Percentiles rank a stretch among this genome's conserved stretches.
phyloP scores from a whole-genome alignment of 371 early-diverging fungal genomes.

The Lichtheimia ornata region DNA sequence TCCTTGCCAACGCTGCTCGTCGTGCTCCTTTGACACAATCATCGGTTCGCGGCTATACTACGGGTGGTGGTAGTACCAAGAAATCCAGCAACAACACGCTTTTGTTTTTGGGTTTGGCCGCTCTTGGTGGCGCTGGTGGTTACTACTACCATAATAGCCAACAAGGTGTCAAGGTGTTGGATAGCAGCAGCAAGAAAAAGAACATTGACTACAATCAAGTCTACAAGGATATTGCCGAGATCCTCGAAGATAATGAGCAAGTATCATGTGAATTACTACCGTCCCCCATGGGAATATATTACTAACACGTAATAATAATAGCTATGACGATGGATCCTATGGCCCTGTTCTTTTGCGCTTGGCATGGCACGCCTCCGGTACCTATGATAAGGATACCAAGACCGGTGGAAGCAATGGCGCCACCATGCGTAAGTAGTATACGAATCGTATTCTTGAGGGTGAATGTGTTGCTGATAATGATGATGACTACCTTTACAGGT shows the following conservation, averaged over 20 bases:
- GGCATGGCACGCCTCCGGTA: constrained; percentile 95
- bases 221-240: constrained; percentile 78
- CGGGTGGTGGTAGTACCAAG: constrained; percentile 15
- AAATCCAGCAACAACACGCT: constrained; percentile 30
- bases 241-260: constrained; percentile 66
- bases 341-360: constrained; percentile 90
- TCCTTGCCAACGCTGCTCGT: constrained; percentile 4
- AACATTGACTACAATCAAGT: constrained; percentile 63
- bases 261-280: constrained; percentile 20
- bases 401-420: constrained; percentile 93
- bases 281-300: constrained; percentile 11
- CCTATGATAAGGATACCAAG: constrained; percentile 75
- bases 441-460: constrained; percentile 16
- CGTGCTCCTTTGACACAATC: constrained; percentile 5
- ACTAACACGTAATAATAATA: constrained; percentile 5
- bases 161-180: constrained; percentile 31
- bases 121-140: constrained; percentile 53
- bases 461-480: constrained; percentile 1
- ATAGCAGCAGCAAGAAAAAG: constrained; percentile 17
- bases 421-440: constrained; percentile 81
- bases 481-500: too few relatives aligned
- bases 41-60: constrained; percentile 22
- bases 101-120: constrained; percentile 38
- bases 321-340: constrained; percentile 90
- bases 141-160: constrained; percentile 52